phyloP scores from a whole-genome alignment of 2,329 filamentous ascomycete genomes.

The Salinomyces thailandicus region DNA sequence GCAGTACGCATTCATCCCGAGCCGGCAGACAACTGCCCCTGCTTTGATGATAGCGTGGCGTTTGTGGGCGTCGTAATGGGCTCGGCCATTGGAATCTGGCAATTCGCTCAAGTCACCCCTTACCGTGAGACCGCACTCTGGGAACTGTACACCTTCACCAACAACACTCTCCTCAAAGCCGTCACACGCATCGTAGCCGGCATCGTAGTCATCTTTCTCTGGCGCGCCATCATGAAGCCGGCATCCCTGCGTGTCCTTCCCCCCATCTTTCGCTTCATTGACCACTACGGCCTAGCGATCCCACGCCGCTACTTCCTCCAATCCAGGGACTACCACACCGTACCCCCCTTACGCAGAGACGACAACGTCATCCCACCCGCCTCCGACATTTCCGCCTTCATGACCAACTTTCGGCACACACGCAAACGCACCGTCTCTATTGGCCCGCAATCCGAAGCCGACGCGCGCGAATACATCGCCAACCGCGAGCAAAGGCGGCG shows the following conservation, averaged over 20 bases:
- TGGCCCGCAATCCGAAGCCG: conserved; percentile 88
- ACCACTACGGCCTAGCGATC: conserved; percentile 65
- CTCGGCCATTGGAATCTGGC: conserved; percentile 72
- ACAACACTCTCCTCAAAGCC: conserved; percentile 56
- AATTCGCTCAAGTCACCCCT: conserved; percentile 38
- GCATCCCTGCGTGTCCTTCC: conserved; percentile 66
- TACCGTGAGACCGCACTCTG: conserved; percentile 5
- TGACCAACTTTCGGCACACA: conserved; percentile 72
- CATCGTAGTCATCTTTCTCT: conserved; percentile 73
- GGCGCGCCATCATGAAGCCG: conserved; percentile 85
- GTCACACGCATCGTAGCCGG: conserved; percentile 63
- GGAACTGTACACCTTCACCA: conserved; percentile 27
- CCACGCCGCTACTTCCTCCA: conserved; percentile 85
- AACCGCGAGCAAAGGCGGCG: conserved; percentile 65
- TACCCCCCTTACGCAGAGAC: conserved; percentile 61
- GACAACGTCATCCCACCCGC: conserved; percentile 86
- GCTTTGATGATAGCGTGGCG: conserved; percentile 39
- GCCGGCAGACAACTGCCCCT: conserved; percentile 76
- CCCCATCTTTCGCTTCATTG: conserved; percentile 76
- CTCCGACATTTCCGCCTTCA: conserved; percentile 73
- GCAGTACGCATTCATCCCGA: conserved; percentile 87
- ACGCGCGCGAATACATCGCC: conserved; percentile 89
- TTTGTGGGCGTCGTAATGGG: conserved; percentile 65
- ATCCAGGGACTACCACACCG: conserved; percentile 72
- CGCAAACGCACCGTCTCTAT: conserved; percentile 75